Percentiles rank a stretch among this genome's conserved stretches.
phyloP scores from a whole-genome alignment of 371 early-diverging fungal genomes.

The Mortierella sp. region DNA sequence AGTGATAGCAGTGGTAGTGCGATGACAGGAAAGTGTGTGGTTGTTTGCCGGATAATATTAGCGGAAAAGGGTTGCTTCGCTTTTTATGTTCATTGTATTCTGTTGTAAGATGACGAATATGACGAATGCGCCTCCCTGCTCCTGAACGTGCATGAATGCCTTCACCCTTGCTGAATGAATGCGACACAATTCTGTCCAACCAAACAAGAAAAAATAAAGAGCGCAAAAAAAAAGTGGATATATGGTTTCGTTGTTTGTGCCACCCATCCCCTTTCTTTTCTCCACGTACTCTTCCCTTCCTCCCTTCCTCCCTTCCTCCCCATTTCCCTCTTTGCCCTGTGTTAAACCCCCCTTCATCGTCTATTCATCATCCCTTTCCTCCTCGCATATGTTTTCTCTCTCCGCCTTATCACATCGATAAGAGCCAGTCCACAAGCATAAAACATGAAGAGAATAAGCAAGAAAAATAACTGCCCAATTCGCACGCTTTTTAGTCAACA shows the following conservation, averaged over 20 bases:
- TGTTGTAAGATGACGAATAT: constrained; percentile 8
- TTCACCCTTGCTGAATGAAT: not conserved
- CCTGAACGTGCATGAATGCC: not conserved
- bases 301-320: not conserved
- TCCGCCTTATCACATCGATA: constrained; percentile 12
- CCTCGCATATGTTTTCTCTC: not conserved
- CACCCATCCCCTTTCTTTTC: not conserved
- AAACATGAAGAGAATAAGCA: not conserved
- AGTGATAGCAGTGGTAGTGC: no score
- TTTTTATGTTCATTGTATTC: not conserved
- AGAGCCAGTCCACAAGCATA: not conserved
- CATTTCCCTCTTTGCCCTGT: not conserved
- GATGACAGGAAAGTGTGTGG: not conserved
- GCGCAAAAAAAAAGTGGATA: not conserved
- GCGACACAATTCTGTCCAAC: not conserved
- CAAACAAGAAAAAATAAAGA: not conserved
- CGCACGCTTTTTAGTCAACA: not conserved
- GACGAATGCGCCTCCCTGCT: not conserved
- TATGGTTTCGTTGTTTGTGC: not conserved
- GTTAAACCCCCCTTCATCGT: not conserved
- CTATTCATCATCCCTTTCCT: not conserved
- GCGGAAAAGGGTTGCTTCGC: not conserved
- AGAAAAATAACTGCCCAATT: not conserved
- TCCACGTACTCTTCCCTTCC: not conserved
- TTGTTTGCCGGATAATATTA: not conserved